Conservation (phyloP, 1,139 yeast genomes). For the Kluyveromyces marxianus region DNA sequence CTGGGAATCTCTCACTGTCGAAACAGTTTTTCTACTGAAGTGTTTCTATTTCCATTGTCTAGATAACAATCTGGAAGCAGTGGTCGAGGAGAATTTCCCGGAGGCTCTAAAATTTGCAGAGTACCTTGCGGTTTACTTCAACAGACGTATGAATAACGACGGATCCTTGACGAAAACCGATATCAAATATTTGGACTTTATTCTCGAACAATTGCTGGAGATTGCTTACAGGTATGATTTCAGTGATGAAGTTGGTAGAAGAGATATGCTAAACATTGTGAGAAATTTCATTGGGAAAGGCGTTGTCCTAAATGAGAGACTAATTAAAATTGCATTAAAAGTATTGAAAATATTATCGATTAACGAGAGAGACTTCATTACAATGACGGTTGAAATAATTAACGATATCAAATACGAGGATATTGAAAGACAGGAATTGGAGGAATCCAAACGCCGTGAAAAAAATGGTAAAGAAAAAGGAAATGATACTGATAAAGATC, state of each 20-base stretch:
- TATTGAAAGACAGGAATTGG: slow-evolving; percentile 32
- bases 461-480: slow-evolving; percentile 8
- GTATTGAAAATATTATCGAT: slow-evolving; percentile 67
- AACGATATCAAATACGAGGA: slow-evolving; percentile 77
- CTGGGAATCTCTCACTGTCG: slow-evolving; percentile 70
- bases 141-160: slow-evolving; percentile 40
- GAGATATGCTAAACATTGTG: slow-evolving; percentile 67
- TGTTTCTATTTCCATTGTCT: slow-evolving; percentile 60
- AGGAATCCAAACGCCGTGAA: slow-evolving; percentile 5
- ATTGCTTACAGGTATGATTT: slow-evolving; percentile 72
- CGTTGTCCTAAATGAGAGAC: slow-evolving; percentile 41
- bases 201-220: slow-evolving; percentile 63
- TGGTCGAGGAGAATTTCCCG: slow-evolving; percentile 68
- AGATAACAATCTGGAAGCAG: slow-evolving; percentile 44
- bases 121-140: slow-evolving; percentile 30
- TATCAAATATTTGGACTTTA: slow-evolving; percentile 59
- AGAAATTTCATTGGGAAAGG: slow-evolving; percentile 55
- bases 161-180: slow-evolving; percentile 25
- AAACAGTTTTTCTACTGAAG: slow-evolving; percentile 64
- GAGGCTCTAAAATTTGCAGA: slow-evolving; percentile 68
- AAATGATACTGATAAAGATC: slow-evolving; percentile 22
- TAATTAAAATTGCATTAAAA: slow-evolving; percentile 51
- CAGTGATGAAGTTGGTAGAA: slow-evolving; percentile 86
- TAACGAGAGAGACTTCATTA: slow-evolving; percentile 75
- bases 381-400: slow-evolving; percentile 78